Conservation (phyloP, 2,329 filamentous ascomycete species). For the Tolypocladium pustulatum region DNA sequence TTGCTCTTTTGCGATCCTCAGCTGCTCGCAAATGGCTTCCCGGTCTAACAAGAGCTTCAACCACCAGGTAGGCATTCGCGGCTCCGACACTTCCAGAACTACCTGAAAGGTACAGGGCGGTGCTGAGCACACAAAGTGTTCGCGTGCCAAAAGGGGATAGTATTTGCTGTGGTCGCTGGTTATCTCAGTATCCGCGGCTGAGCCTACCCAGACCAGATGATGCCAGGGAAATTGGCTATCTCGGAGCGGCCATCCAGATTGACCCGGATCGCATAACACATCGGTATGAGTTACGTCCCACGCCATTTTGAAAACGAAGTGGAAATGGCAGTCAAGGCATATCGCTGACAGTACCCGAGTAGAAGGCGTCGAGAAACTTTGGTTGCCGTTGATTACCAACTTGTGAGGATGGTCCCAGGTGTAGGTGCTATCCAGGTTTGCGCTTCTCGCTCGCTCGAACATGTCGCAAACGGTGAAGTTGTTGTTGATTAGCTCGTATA, state of each 20-base stretch:
- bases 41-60: constrained; percentile 34
- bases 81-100: constrained; percentile 36
- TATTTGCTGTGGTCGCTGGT: constrained; percentile 19
- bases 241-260: constrained; percentile 22
- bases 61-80: constrained; percentile 33
- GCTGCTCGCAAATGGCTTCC: constrained; percentile 28
- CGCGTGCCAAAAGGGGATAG: constrained; percentile 25
- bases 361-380: constrained; percentile 18
- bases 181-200: constrained; percentile 15
- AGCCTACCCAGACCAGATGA: constrained; percentile 24
- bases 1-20: constrained; percentile 26
- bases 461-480: constrained; percentile 24
- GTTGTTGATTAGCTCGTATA: constrained; percentile 28
- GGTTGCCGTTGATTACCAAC: constrained; percentile 28
- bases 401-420: constrained; percentile 24
- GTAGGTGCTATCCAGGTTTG: constrained; percentile 18
- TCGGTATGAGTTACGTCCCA: constrained; percentile 19
- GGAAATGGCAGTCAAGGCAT: constrained; percentile 29
- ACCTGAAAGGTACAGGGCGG: constrained; percentile 30
- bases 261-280: constrained; percentile 18
- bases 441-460: constrained; percentile 20
- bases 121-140: constrained; percentile 31
- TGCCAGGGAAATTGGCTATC: constrained; percentile 27
- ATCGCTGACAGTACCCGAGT: constrained; percentile 23
- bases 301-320: constrained; percentile 27